Evolutionary conservation across 345 rosid species (phyloP).

Genomic region (Excoecaria agallocha): DNA sequence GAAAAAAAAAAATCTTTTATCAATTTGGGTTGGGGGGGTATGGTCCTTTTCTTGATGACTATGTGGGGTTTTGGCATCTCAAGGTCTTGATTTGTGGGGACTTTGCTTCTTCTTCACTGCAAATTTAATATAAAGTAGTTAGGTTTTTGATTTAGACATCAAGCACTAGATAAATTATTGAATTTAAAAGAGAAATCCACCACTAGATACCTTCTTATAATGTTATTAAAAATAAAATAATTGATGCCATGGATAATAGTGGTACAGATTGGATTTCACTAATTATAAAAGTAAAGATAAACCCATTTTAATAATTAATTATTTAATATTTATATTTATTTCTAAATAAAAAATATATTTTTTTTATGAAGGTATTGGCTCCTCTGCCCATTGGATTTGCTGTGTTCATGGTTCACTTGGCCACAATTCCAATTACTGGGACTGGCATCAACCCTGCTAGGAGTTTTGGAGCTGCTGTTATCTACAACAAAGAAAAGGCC

Average conservation of each 20-base stretch:
- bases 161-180: neutral
- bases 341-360: too few species aligned
- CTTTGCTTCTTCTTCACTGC: neutral
- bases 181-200: neutral
- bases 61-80: too few species aligned
- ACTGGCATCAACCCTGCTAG: conserved; percentile 98
- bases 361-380: conserved; percentile 66
- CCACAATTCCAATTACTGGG: conserved; percentile 89
- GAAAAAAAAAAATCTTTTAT: too few species aligned
- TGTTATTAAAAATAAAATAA: too few species aligned
- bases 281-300: neutral
- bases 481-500: conserved; percentile 66
- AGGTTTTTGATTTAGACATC: conserved; percentile 5
- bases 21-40: neutral
- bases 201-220: neutral
- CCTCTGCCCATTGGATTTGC: conserved; percentile 97
- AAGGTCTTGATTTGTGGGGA: too few species aligned
- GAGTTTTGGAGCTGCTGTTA: conserved; percentile 95
- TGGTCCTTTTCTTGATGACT: too few species aligned
- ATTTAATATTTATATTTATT: too few species aligned
- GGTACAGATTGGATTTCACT: neutral
- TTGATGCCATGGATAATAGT: neutral
- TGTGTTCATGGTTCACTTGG: conserved; percentile 93
- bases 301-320: neutral
- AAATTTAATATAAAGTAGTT: neutral